These are phyloP conservation scores for Staphylotrichum tortipilum DNA, from an alignment of 495 filamentous ascomycete species.

Conservation along the genomic window DNA sequence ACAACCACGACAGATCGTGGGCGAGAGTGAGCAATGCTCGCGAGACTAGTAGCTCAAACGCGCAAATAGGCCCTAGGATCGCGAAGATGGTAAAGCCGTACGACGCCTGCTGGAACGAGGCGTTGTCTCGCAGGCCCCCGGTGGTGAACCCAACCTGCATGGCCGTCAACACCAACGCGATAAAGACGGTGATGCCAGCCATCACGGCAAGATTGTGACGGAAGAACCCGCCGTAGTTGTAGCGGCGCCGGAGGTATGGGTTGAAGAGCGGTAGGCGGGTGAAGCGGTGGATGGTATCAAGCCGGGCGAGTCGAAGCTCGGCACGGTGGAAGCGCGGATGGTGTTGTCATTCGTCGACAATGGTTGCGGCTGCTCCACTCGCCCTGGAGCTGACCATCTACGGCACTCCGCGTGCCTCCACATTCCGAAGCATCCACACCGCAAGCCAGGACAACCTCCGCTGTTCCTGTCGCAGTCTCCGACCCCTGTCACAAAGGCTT, in stretches of 20 bases:
- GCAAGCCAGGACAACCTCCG: too few relatives aligned
- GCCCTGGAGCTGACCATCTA: too few relatives aligned
- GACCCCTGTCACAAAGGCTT: too few relatives aligned
- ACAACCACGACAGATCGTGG: neutral
- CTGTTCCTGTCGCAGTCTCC: too few relatives aligned
- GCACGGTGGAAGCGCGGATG: conserved; percentile 7
- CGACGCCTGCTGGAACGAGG: neutral
- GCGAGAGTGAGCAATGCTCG: neutral
- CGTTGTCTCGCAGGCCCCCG: neutral
- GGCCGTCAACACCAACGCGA: neutral
- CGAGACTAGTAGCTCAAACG: neutral
- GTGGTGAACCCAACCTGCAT: neutral
- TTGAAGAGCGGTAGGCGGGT: neutral
- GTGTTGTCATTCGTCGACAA: neutral
- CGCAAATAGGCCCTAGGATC: neutral
- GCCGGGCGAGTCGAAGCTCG: neutral
- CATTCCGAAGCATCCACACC: too few relatives aligned
- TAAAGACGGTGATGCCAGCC: neutral
- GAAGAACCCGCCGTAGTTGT: neutral
- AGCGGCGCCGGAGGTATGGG: neutral
- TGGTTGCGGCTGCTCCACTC: neutral
- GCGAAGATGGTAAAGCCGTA: neutral
- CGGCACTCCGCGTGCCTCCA: too few relatives aligned
- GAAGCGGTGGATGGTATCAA: neutral
- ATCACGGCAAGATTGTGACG: neutral